phyloP scores from a whole-genome alignment of 2,329 filamentous ascomycete species.

The Monilinia laxa region DNA sequence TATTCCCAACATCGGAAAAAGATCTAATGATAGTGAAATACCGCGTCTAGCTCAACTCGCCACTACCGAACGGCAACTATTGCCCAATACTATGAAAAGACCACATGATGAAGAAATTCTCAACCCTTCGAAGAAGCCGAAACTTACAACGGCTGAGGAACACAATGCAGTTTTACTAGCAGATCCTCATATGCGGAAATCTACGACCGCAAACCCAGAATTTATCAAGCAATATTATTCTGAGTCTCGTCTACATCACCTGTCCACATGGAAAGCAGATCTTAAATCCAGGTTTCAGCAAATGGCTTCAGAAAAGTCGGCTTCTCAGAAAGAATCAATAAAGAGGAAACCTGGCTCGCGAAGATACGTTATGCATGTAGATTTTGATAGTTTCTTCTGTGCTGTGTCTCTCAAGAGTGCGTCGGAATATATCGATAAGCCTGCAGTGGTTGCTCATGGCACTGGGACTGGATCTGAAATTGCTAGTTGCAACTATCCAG shows the following conservation, averaged over 20 bases:
- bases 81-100: slow-evolving; percentile 21
- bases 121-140: slow-evolving; percentile 32
- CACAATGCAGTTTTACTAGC: slow-evolving; percentile 84
- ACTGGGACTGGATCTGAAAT: slow-evolving; percentile 87
- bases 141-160: slow-evolving; percentile 75
- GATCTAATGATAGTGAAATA: not conserved
- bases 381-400: slow-evolving; percentile 98
- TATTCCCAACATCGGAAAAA: not conserved
- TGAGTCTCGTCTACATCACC: slow-evolving; percentile 89
- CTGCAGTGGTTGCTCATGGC: slow-evolving; percentile 86
- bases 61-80: not conserved
- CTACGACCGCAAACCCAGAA: slow-evolving; percentile 86
- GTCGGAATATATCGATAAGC: slow-evolving; percentile 74
- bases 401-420: slow-evolving; percentile 80
- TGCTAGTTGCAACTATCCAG: slow-evolving; percentile 94
- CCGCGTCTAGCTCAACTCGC: not conserved
- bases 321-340: slow-evolving; percentile 46
- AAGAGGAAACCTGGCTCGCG: slow-evolving; percentile 62
- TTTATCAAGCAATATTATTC: slow-evolving; percentile 95
- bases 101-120: slow-evolving; percentile 25
- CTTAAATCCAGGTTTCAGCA: slow-evolving; percentile 86
- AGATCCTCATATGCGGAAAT: slow-evolving; percentile 82
- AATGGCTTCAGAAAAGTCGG: slow-evolving; percentile 68
- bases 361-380: slow-evolving; percentile 88
- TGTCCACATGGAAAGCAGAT: slow-evolving; percentile 95